Evolutionary conservation across 306 rosid species (phyloP).

Genomic region (Acacia acuminata): DNA sequence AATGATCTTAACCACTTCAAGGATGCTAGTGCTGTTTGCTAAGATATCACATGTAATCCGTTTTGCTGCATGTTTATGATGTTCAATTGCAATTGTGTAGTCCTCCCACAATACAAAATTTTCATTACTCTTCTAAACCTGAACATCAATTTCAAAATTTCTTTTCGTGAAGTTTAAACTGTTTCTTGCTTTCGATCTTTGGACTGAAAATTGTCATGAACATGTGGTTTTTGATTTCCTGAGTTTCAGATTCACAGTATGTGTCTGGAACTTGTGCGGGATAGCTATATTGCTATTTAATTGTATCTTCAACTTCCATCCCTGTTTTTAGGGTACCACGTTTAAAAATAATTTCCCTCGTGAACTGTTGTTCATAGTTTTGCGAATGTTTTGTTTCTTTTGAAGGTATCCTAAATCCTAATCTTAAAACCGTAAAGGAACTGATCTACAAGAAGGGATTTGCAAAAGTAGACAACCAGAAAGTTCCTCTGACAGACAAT

Average conservation of each 20-base stretch:
- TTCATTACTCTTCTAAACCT: not conserved
- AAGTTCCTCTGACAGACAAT: constrained; percentile 90
- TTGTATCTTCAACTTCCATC: not conserved
- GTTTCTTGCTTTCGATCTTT: not conserved
- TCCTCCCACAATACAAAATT: not conserved
- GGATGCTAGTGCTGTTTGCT: not conserved
- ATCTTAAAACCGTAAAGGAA: constrained; percentile 74
- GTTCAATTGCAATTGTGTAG: not conserved
- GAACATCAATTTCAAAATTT: not conserved
- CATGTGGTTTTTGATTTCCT: not conserved
- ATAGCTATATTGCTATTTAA: not conserved
- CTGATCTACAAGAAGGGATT: constrained; percentile 76
- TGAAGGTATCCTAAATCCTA: constrained; percentile 80
- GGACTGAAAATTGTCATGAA: not conserved
- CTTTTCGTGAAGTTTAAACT: not conserved
- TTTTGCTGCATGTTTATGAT: not conserved
- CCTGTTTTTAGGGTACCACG: not conserved
- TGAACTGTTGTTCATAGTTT: not conserved
- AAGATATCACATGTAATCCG: not conserved
- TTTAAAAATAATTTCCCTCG: not conserved
- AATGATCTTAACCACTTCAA: not conserved
- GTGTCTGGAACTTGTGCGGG: not conserved
- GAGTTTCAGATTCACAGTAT: not conserved
- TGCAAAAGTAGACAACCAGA: constrained; percentile 56
- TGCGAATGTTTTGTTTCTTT: constrained; percentile 28